These are phyloP conservation scores for Kwoniella shivajii DNA, from an alignment of 1,284 basidiomycete genomes.

Conservation along the genomic window DNA sequence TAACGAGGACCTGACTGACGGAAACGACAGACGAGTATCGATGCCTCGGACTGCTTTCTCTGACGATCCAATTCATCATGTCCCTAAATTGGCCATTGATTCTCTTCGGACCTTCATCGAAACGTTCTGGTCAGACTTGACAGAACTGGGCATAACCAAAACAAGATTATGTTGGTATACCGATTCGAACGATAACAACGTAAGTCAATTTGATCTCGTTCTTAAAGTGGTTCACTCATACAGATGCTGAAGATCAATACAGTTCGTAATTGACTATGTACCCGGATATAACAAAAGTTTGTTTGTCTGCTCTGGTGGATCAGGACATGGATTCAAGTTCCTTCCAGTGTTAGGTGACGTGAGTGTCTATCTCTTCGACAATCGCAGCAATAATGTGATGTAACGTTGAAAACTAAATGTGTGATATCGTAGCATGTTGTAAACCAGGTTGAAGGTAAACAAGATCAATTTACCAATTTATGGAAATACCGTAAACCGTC, in stretches of 20 bases:
- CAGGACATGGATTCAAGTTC: conserved; percentile 39
- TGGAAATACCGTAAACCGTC: conserved; percentile 22
- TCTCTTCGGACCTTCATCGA: conserved; percentile 21
- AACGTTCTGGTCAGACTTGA: conserved; percentile 26
- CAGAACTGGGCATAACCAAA: conserved; percentile 26
- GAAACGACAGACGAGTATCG: too few species aligned
- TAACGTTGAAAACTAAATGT: too few species aligned
- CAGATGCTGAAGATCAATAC: too few species aligned
- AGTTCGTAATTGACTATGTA: conserved; percentile 32
- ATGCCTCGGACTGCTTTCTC: conserved; percentile 27
- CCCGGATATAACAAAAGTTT: conserved; percentile 24
- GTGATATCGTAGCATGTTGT: too few species aligned
- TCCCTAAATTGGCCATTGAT: conserved; percentile 25
- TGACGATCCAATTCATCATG: conserved; percentile 11
- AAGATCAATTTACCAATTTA: conserved; percentile 28
- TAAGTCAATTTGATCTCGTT: neutral
- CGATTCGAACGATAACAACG: conserved; percentile 18
- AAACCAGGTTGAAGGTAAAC: conserved; percentile 22
- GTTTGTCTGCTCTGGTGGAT: conserved; percentile 31
- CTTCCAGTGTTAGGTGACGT: conserved; percentile 33
- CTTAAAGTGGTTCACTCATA: neutral
- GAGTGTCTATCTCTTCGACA: too few species aligned
- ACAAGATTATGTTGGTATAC: conserved; percentile 41
- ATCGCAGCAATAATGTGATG: too few species aligned
- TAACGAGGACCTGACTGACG: too few species aligned